phyloP scores from a whole-genome alignment of 352 stramenopile genomes.

The Phytophthora cryptogea region DNA sequence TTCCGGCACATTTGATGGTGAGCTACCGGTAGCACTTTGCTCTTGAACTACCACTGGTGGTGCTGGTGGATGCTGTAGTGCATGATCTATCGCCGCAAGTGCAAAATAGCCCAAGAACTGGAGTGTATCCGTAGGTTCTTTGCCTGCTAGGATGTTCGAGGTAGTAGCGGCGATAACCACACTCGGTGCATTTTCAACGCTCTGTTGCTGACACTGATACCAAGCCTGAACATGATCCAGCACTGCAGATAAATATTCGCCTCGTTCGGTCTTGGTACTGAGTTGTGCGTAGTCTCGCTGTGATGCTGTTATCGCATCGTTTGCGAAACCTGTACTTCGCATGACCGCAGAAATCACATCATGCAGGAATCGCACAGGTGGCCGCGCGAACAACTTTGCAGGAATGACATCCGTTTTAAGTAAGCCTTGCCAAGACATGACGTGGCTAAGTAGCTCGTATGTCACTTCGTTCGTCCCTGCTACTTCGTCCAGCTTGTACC shows the following conservation, averaged over 20 bases:
- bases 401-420: conserved; percentile 72
- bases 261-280: conserved; percentile 69
- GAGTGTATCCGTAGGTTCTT: conserved; percentile 76
- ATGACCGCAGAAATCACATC: conserved; percentile 79
- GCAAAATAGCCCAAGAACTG: conserved; percentile 76
- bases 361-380: conserved; percentile 83
- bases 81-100: conserved; percentile 61
- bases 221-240: conserved; percentile 72
- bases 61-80: conserved; percentile 33
- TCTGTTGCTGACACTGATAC: conserved; percentile 43
- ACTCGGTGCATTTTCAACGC: conserved; percentile 11
- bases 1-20: conserved; percentile 2
- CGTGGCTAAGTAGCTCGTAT: conserved; percentile 62
- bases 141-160: conserved; percentile 79
- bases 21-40: background rate
- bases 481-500: conserved; percentile 51
- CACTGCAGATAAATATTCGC: conserved; percentile 76
- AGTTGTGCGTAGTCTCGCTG: conserved; percentile 76
- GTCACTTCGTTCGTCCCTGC: conserved; percentile 65
- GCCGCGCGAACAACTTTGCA: conserved; percentile 71
- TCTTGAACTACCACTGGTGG: background rate
- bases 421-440: conserved; percentile 83
- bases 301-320: conserved; percentile 23
- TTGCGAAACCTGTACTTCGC: conserved; percentile 62
- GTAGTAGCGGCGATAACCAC: conserved; percentile 73